Evolutionary conservation across 2,329 filamentous ascomycete species (phyloP), one percentile per base, ranked within the genome.

Genomic region (Colletotrichum phormii): DNA sequence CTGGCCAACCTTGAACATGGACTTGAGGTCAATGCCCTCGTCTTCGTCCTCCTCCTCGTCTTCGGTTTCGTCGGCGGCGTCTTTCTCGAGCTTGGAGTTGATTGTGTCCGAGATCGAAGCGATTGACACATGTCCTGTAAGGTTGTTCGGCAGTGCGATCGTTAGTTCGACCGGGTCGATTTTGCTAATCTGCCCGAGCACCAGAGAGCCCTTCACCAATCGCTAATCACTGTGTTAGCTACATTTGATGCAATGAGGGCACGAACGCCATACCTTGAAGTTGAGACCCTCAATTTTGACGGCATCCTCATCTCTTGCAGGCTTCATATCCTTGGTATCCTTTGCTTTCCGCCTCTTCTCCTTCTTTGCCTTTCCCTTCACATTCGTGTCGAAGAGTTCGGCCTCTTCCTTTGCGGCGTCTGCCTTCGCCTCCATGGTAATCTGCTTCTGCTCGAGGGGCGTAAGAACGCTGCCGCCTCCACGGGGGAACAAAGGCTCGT

Each of bases 391-490:
- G 60, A 89, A 90, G n/a, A 54, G 15, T 76, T 92, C 89, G 18
- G 69, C 74, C 77, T 97, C 92, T 83, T 98, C 97, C 80, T 96
- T 97, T 51, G 97, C 86, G 53, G 95, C 97, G 86, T 99, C 97
- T 77, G 93, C 92, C 80, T 94, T 97, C 58, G 97, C 97, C 83
- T 98, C 93, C 71, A 97, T 92, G 78, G 97, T 93, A 75, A 99
- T 98, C 83, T 98, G 95, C 85, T 98, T 98, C 81, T 97, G 94
- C 82, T 99, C 97, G 64, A 99, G 86, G 24, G 97, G 95, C 2
- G 97, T 98, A 80, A 99, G 86, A 64, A 98, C 88, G 80, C 94
- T 97, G 65, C 91, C 96, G 55, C 97, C 97, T 68, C 97, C 97
- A 87, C 97, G 91, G 76, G 97, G 96, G 79, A 99, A 99, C 57